Conservation (phyloP, 441 rosid species). For the Aquilaria agallochum region DNA sequence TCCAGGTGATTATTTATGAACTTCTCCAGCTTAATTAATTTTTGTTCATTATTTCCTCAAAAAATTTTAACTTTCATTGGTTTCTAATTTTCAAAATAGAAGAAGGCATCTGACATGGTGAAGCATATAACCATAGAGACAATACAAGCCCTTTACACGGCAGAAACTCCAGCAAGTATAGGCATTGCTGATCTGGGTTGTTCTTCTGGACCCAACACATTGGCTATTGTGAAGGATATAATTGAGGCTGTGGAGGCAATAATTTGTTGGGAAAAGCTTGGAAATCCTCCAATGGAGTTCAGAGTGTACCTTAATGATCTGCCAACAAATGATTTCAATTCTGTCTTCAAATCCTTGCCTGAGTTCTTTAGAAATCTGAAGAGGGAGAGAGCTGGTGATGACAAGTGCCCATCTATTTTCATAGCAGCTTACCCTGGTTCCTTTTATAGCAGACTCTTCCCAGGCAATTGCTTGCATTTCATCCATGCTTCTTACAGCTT, state of each 20-base stretch:
- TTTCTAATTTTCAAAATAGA: conserved; percentile 31
- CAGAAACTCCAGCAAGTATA: conserved; percentile 43
- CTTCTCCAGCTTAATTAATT: neutral
- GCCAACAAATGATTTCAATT: conserved; percentile 85
- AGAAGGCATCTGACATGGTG: conserved; percentile 65
- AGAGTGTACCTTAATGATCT: conserved; percentile 81
- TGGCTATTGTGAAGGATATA: conserved; percentile 60
- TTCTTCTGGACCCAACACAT: conserved; percentile 81
- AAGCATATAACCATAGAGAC: conserved; percentile 64
- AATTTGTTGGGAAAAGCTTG: conserved; percentile 7
- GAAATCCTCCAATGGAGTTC: conserved; percentile 39
- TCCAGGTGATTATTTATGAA: conserved; percentile 43
- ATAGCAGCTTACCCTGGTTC: conserved; percentile 81
- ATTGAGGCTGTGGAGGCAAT: conserved; percentile 41
- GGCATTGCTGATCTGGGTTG: conserved; percentile 88
- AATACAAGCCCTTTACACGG: conserved; percentile 42
- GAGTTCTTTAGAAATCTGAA: conserved; percentile 55
- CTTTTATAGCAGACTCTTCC: conserved; percentile 79
- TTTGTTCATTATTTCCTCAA: neutral
- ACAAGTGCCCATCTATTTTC: conserved; percentile 32
- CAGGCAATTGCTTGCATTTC: conserved; percentile 60
- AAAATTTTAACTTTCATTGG: neutral
- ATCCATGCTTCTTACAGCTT: conserved; percentile 63
- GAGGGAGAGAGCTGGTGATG: conserved; percentile 29
- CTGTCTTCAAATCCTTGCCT: conserved; percentile 71